Evolutionary conservation across 257 asterid genomes (phyloP), one percentile per base, ranked within the genome.

Genomic region (Nicotiana tomentosiformis): DNA sequence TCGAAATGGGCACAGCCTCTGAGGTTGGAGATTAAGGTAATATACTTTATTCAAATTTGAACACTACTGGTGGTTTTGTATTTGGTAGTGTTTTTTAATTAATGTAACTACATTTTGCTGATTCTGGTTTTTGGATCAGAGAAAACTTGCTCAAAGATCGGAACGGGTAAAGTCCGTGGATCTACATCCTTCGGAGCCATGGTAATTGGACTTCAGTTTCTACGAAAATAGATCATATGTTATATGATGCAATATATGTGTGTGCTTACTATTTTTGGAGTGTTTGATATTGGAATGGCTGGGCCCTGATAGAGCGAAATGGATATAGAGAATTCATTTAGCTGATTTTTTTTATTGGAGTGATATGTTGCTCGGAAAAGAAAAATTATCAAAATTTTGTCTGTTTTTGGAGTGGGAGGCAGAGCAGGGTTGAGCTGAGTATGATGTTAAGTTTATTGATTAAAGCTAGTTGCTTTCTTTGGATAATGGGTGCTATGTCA

Each of bases 161-260:
- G 90, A 89, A 74, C 84, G 91, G 86, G 90, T 89, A 49, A 89
- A 89, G 79, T 89, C 89, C 0, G 87, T 87, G 81, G 89, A 89
- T 89, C 90, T 89, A 37, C 90, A 89, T 84, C 91, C 90, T 1
- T 85, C 90, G 0, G 91, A 89, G 83, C 90, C 91, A 87, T 89
- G 91, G 90, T 89, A 84, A 85, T 46, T 72, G 6, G 62, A 39
- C 49, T 37, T 69, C 11, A 55, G 56, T 9, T 43, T 29, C 7
- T 37, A 57, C 67, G 29, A 18, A 66, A 78, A 23, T 43, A 43
- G 37, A 35, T 20, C 61, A 20, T 79, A 12, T 43, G 7, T 29
- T 29, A 17, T 55, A 51, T 6, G 39, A 17, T 39, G 53, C 53
- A 33, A 29, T 30, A 15, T 53, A 3, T 0, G 1, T 37, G 16